Conservation (phyloP, 1,139 yeast genomes). For the Geotrichum candidum region DNA sequence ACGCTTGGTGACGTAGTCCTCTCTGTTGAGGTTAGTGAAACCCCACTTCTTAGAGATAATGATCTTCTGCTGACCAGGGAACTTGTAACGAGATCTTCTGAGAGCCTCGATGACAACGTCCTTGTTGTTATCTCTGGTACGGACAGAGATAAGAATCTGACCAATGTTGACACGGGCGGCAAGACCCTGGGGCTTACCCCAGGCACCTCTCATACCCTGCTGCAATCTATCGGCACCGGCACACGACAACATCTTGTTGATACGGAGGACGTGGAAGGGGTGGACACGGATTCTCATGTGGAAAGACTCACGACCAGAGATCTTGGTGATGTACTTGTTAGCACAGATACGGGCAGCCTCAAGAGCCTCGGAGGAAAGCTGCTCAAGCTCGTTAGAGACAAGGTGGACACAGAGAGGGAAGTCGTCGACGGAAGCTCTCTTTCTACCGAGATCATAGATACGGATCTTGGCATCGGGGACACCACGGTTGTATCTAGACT, state of each 20-base stretch:
- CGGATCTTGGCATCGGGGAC: conserved; percentile 99
- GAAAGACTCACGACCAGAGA: conserved; percentile 98
- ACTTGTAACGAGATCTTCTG: conserved; percentile 99
- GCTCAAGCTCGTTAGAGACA: conserved; percentile 98
- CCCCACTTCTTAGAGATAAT: conserved; percentile 99
- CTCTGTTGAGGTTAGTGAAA: conserved; percentile 98
- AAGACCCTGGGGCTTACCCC: conserved; percentile 99
- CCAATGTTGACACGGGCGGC: conserved; percentile 99
- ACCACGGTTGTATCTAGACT: conserved; percentile 99
- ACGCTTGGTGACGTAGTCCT: conserved; percentile 88
- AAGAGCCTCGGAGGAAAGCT: conserved; percentile 98
- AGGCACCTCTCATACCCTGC: conserved; percentile 99
- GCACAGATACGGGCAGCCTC: conserved; percentile 99
- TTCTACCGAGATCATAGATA: conserved; percentile 98
- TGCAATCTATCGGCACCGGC: conserved; percentile 99
- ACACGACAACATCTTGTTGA: conserved; percentile 99
- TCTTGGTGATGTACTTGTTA: conserved; percentile 96
- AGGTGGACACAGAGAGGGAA: conserved; percentile 99
- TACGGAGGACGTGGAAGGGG: conserved; percentile 99
- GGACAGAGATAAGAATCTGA: conserved; percentile 95
- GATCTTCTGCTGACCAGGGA: conserved; percentile 99
- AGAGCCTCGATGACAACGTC: conserved; percentile 97
- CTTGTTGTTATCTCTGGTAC: conserved; percentile 97
- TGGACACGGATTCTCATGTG: conserved; percentile 99
- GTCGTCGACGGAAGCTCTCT: conserved; percentile 99